Evolutionary conservation across 2,329 filamentous ascomycete species (phyloP).

Genomic region (Paecilomyces niveus): DNA sequence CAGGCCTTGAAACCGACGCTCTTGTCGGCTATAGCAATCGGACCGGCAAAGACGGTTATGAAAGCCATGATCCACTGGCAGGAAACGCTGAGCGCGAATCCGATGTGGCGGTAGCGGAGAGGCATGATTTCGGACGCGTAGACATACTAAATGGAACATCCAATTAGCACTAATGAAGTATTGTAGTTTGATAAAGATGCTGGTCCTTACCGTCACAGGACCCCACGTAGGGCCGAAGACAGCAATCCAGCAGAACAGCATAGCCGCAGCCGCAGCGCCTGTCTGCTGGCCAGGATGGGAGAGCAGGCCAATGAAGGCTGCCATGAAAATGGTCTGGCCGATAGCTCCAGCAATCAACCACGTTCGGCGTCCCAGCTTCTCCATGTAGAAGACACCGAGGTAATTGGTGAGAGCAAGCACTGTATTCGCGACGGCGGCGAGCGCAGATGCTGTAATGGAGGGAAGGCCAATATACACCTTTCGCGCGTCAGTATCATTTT

Average conservation of each 20-base stretch:
- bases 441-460: conserved; percentile 13
- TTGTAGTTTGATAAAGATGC: not conserved
- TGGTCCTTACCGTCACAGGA: conserved; percentile 14
- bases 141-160: conserved; percentile 16
- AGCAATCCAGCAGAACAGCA: conserved; percentile 24
- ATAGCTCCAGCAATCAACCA: conserved; percentile 20
- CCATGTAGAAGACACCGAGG: conserved; percentile 16
- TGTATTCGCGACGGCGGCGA: conserved; percentile 18
- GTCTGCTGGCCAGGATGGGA: conserved; percentile 8
- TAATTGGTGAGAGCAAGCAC: conserved; percentile 17
- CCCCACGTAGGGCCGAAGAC: conserved; percentile 25
- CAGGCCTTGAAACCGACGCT: conserved; percentile 27
- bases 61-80: conserved; percentile 29
- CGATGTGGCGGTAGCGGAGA: conserved; percentile 27
- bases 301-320: conserved; percentile 18
- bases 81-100: conserved; percentile 22
- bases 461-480: conserved; percentile 18
- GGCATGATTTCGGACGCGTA: conserved; percentile 28
- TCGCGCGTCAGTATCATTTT: not conserved
- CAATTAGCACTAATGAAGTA: not conserved
- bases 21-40: conserved; percentile 19
- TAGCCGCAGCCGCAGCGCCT: conserved; percentile 20
- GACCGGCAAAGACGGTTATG: conserved; percentile 28
- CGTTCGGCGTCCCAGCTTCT: conserved; percentile 19
- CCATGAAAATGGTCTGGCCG: conserved; percentile 20